Conservation (phyloP, 176 grass and related monocot genomes). For the Oryza punctata region DNA sequence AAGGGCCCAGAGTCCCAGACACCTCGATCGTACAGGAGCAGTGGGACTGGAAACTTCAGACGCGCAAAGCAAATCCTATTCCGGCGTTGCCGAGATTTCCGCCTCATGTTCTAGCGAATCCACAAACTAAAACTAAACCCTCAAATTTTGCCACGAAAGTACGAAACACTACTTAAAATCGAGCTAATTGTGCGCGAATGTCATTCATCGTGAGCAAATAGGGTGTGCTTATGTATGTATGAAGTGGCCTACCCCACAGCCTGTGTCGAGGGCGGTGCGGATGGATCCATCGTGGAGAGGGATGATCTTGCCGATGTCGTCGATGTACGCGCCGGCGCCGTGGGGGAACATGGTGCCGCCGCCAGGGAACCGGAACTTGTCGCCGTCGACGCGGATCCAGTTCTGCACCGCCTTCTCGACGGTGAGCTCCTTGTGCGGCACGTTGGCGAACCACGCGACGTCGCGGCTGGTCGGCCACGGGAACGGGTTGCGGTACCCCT, state of each 20-base stretch:
- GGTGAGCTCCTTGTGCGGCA: conserved; percentile 90
- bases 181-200: neutral
- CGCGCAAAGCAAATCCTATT: conserved; percentile 37
- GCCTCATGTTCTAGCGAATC: conserved; percentile 26
- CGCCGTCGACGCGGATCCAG: conserved; percentile 84
- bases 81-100: conserved; percentile 40
- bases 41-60: conserved; percentile 33
- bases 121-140: neutral
- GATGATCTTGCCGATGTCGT: conserved; percentile 78
- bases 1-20: neutral
- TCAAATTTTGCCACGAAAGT: neutral
- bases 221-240: neutral
- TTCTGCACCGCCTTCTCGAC: conserved; percentile 99
- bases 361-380: conserved; percentile 87
- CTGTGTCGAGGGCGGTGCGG: conserved; percentile 89
- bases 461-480: conserved; percentile 82
- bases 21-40: neutral
- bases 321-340: conserved; percentile 82
- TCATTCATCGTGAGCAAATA: neutral
- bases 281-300: conserved; percentile 81
- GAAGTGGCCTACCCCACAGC: conserved; percentile 70
- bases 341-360: conserved; percentile 93
- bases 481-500: conserved; percentile 77
- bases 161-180: neutral
- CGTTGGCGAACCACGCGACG: conserved; percentile 84